Conservation (phyloP, 441 rosid genomes). For the Erysimum pusillum region DNA sequence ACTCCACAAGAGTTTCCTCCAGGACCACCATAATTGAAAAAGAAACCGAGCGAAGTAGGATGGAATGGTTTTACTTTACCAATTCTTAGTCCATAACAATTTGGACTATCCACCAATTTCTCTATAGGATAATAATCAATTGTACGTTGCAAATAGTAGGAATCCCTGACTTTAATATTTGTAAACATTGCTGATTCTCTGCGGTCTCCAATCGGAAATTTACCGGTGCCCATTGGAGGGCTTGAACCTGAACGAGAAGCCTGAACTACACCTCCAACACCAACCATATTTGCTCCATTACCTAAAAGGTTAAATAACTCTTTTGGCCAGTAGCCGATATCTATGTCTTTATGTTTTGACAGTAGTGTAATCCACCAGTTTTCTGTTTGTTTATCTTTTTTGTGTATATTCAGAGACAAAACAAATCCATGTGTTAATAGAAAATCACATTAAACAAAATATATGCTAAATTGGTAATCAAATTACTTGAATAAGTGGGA, state of each 20-base stretch:
- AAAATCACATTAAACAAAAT: neutral
- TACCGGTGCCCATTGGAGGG: neutral
- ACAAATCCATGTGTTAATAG: neutral
- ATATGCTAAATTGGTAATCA: neutral
- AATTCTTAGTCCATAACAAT: neutral
- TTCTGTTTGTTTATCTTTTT: neutral
- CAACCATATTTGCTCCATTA: neutral
- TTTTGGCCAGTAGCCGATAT: slow-evolving; percentile 5
- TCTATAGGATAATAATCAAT: neutral
- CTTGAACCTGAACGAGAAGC: slow-evolving; percentile 1
- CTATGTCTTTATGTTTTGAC: neutral
- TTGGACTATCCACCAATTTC: neutral
- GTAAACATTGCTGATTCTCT: neutral
- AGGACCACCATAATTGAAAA: slow-evolving; percentile 4
- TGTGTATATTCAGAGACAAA: neutral
- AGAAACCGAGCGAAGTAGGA: neutral
- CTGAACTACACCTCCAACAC: slow-evolving; percentile 5
- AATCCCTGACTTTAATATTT: neutral
- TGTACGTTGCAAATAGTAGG: neutral
- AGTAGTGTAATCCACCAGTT: too few species aligned
- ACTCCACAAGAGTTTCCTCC: slow-evolving; percentile 4
- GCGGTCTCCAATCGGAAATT: neutral
- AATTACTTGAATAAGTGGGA: neutral
- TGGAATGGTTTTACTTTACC: neutral
- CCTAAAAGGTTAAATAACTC: neutral